Percentiles rank a stretch among this genome's conserved stretches.
Evolutionary conservation across 768 basidiomycete genomes (phyloP).

Genomic region (Trametopsis cervina): DNA sequence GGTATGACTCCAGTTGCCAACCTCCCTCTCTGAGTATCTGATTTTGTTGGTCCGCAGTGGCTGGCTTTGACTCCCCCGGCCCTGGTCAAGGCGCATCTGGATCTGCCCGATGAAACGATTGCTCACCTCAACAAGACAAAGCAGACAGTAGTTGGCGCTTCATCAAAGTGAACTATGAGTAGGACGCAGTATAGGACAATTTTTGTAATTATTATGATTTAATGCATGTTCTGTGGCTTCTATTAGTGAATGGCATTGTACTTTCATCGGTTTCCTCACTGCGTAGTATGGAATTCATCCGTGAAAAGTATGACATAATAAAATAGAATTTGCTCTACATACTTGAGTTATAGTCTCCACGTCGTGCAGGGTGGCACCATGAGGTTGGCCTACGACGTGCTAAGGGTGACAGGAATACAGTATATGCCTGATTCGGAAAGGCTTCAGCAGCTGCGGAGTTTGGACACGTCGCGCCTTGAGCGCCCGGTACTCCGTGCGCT

Average conservation of each 20-base stretch:
- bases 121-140: conserved; percentile 32
- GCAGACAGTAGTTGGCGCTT: conserved; percentile 26
- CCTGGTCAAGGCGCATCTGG: conserved; percentile 39
- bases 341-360: no score
- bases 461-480: no score
- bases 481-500: no score
- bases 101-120: conserved; percentile 31
- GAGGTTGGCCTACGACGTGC: no score
- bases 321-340: no score
- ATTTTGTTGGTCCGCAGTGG: conserved; percentile 34
- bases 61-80: conserved; percentile 40
- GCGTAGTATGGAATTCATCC: neutral
- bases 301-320: no score
- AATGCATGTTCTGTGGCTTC: neutral
- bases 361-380: no score
- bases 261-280: neutral
- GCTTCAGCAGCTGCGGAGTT: no score
- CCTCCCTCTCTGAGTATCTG: neutral
- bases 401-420: no score
- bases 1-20: conserved; percentile 4
- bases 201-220: neutral
- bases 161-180: neutral
- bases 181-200: neutral
- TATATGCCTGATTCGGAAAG: no score
- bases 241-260: neutral